Percentiles rank a stretch among this genome's conserved stretches.
phyloP scores from a whole-genome alignment of 2,329 filamentous ascomycete genomes.

The Cladorrhinum sp. region DNA sequence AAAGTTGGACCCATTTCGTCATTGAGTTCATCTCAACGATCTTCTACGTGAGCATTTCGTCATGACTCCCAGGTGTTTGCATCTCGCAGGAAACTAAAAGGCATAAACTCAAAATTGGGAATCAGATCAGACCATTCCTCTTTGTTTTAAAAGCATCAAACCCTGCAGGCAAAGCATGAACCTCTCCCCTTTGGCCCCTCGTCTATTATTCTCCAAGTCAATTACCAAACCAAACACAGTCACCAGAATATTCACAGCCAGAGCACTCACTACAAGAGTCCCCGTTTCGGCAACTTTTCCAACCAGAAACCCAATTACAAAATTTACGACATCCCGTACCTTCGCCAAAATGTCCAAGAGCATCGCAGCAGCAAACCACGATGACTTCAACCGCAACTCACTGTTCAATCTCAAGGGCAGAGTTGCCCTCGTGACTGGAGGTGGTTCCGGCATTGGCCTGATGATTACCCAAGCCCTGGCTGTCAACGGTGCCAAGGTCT shows the following conservation, averaged over 20 bases:
- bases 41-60: constrained; percentile 6
- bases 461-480: constrained; percentile 42
- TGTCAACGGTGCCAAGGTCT: constrained; percentile 65
- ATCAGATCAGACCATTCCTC: background rate
- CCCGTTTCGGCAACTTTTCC: background rate
- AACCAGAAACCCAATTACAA: background rate
- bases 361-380: constrained; percentile 29
- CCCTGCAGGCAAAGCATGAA: no score
- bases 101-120: background rate
- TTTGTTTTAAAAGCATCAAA: background rate
- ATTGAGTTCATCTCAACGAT: background rate
- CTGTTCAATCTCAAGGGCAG: constrained; percentile 46
- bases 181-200: constrained; percentile 11
- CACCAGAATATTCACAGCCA: constrained; percentile 2
- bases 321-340: background rate
- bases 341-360: constrained; percentile 29
- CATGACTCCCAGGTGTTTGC: constrained; percentile 6
- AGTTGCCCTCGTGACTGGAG: constrained; percentile 43
- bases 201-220: constrained; percentile 8
- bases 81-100: background rate
- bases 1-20: background rate
- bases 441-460: constrained; percentile 34
- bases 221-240: constrained; percentile 1
- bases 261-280: constrained; percentile 3
- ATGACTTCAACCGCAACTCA: constrained; percentile 41